Percentiles rank a stretch among this genome's conserved stretches.
Evolutionary conservation across 768 basidiomycete species (phyloP).

Genomic region (Ephemerocybe angulata): DNA sequence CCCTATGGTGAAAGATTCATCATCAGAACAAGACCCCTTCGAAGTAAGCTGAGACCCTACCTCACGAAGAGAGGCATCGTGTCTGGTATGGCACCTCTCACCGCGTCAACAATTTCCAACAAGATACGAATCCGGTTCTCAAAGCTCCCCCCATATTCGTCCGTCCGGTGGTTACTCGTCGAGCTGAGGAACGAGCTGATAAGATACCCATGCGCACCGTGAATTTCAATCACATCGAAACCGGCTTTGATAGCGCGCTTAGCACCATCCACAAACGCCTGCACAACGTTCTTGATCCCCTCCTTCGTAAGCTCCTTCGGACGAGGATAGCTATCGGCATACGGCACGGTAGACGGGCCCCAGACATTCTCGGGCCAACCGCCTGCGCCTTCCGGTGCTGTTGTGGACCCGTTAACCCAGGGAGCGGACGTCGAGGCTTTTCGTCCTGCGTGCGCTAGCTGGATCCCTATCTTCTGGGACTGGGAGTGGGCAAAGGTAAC

Average conservation of each 20-base stretch:
- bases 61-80: constrained; percentile 71
- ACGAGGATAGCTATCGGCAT: constrained; percentile 37
- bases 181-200: constrained; percentile 60
- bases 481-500: constrained; percentile 70
- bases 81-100: constrained; percentile 56
- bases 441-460: constrained; percentile 72
- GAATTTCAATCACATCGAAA: constrained; percentile 59
- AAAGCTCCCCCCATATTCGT: constrained; percentile 68
- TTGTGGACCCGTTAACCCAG: constrained; percentile 43
- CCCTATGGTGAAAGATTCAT: constrained; percentile 28
- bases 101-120: constrained; percentile 60
- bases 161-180: constrained; percentile 55
- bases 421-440: constrained; percentile 65
- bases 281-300: constrained; percentile 54
- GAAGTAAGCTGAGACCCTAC: too few species aligned
- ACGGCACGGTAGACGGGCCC: constrained; percentile 53
- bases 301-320: constrained; percentile 56
- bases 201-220: constrained; percentile 63
- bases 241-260: constrained; percentile 56
- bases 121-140: constrained; percentile 65
- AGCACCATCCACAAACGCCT: constrained; percentile 51
- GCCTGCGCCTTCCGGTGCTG: constrained; percentile 34
- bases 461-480: constrained; percentile 66
- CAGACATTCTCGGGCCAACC: constrained; percentile 55
- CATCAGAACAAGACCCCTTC: too few species aligned